Evolutionary conservation across 1,284 basidiomycete genomes (phyloP), one percentile per base, ranked within the genome.

Genomic region (Sanghuangporus baumii): DNA sequence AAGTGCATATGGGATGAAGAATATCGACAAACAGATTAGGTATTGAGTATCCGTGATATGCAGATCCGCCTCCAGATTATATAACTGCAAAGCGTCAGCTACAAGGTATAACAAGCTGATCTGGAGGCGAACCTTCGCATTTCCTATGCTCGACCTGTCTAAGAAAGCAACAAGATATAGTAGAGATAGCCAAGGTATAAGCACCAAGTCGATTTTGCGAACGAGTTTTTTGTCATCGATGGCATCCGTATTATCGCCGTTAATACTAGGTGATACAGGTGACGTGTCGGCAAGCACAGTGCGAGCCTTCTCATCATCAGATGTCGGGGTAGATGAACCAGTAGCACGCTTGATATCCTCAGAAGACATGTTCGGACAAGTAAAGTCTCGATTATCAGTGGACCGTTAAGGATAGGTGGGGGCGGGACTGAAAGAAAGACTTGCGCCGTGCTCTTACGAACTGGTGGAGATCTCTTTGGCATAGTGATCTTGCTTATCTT

Each of bases 121-220:
- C 6, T 9, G 50, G 12, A 9, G 12, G 9, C 71, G 20, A 8
- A 89, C 84, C 75, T 84, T 86, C 11, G 89, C 89, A 73, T 93
- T 93, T 71, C 90, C 91, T 67, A 93, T 89, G 68, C 88, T 90
- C 50, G 89, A 88, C 60, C 91, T 82, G 74, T 93, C 91, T 57
- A 88, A 73, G 74, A 88, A 88, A 66, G 86, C 86, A 50, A 92
- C 76, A 43, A 92, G 78, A 73, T 91, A 93, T 66, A 93, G 73
- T 63, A 93, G 79, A 20, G 86, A 82, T 57, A 88, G 70, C 86
- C 86, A 89, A 11, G 87, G 87, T 47, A 88, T 78, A 64, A 88
- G 78, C 18, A 80, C 78, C 61, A 78, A 70, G 72, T 89, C 88
- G 52, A 90, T 78, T 72, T 87, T 89, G 65, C 86, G 77, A 64